Percentiles rank a stretch among this genome's conserved stretches.
phyloP scores from a whole-genome alignment of 148 eudicot species.

The Chenopodium quinoa region DNA sequence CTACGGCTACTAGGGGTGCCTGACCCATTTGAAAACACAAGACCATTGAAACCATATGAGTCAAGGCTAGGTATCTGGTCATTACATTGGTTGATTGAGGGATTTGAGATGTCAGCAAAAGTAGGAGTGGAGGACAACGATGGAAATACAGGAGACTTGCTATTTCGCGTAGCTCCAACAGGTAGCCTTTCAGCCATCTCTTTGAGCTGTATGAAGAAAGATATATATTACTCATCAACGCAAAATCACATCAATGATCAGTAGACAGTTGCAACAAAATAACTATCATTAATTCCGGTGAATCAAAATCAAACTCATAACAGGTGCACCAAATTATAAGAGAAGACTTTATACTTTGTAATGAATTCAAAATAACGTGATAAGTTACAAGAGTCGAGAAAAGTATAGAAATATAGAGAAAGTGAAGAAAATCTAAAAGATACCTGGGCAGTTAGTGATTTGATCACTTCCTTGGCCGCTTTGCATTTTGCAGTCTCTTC shows the following conservation, averaged over 20 bases:
- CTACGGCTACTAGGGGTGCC: constrained; percentile 52
- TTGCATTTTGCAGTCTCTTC: constrained; percentile 95
- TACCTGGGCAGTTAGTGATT: constrained; percentile 93
- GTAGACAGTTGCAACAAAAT: neutral
- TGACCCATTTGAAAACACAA: constrained; percentile 53
- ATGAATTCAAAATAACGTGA: neutral
- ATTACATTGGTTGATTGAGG: constrained; percentile 46
- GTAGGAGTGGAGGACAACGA: constrained; percentile 43
- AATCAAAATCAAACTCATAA: constrained; percentile 8
- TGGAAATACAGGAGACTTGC: constrained; percentile 53
- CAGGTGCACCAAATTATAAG: constrained; percentile 9
- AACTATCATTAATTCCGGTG: neutral
- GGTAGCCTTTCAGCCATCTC: constrained; percentile 98
- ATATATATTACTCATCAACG: neutral
- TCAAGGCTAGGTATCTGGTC: constrained; percentile 48
- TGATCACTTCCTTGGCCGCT: constrained; percentile 97
- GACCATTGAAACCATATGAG: constrained; percentile 51
- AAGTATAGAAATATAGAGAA: neutral
- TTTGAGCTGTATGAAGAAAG: constrained; percentile 43
- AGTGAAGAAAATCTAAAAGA: constrained; percentile 9
- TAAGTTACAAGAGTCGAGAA: constrained; percentile 2
- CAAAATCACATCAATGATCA: neutral
- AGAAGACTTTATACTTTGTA: neutral
- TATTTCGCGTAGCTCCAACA: constrained; percentile 77
- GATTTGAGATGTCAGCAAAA: constrained; percentile 47